Percentiles rank a stretch among this genome's conserved stretches.
phyloP scores from a whole-genome alignment of 108 stramenopile species.

The Stephanodiscus minutulus region DNA sequence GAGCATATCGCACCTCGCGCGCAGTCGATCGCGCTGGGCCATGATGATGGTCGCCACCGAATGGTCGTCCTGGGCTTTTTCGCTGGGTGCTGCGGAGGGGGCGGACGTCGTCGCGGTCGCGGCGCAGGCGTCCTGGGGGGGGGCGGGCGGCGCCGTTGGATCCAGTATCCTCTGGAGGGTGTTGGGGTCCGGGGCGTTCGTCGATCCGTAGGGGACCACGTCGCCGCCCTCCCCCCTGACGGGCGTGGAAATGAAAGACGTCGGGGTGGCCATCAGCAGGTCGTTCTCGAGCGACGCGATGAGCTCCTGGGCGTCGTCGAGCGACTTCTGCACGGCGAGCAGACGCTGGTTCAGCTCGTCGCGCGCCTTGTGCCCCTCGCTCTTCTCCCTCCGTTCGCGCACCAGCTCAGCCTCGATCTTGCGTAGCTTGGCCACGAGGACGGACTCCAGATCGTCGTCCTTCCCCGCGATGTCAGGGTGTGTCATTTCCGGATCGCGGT shows the following conservation, averaged over 20 bases:
- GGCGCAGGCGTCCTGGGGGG: slow-evolving; percentile 11
- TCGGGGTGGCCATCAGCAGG: slow-evolving; percentile 69
- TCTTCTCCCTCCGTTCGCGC: slow-evolving; percentile 65
- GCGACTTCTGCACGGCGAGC: slow-evolving; percentile 52
- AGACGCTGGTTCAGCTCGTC: slow-evolving; percentile 52
- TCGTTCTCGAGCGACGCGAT: slow-evolving; percentile 77
- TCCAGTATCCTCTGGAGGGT: slow-evolving; percentile 73
- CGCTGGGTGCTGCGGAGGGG: slow-evolving; percentile 28
- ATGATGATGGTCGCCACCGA: slow-evolving; percentile 91
- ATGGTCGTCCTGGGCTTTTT: slow-evolving; percentile 81
- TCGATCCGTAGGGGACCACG: slow-evolving; percentile 19
- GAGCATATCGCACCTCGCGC: slow-evolving; percentile 74
- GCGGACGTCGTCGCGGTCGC: slow-evolving; percentile 2
- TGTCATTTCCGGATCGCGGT: slow-evolving; percentile 74
- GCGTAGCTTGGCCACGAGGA: slow-evolving; percentile 75
- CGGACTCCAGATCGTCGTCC: slow-evolving; percentile 81
- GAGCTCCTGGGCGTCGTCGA: slow-evolving; percentile 66
- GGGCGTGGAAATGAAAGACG: slow-evolving; percentile 11
- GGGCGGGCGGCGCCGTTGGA: slow-evolving; percentile 57
- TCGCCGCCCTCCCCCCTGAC: slow-evolving; percentile 25
- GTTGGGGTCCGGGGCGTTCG: slow-evolving; percentile 48
- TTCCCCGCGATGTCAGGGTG: slow-evolving; percentile 33
- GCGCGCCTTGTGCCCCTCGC: slow-evolving; percentile 47
- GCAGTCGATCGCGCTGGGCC: slow-evolving; percentile 85
- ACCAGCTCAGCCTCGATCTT: slow-evolving; percentile 87